Conservation (phyloP, 2,329 filamentous ascomycete genomes). For the Colletotrichum aenigma region DNA sequence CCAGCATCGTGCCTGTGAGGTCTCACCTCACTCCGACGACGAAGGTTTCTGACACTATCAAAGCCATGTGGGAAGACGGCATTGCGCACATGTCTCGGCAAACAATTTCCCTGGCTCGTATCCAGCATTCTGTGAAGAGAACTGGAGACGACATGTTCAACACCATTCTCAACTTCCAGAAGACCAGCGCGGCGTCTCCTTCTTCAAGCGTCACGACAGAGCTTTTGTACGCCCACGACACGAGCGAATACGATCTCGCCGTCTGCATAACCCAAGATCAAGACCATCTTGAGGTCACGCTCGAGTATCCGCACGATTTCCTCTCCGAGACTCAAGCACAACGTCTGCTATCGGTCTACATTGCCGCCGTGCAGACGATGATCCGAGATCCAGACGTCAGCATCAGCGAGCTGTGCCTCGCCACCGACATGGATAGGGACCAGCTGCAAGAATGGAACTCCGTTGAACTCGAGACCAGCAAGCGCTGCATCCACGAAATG, state of each 20-base stretch:
- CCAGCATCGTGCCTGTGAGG: slow-evolving; percentile 62
- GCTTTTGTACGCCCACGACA: not conserved
- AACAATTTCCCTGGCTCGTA: not conserved
- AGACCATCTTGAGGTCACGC: not conserved
- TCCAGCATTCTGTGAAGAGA: not conserved
- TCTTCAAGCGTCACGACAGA: not conserved
- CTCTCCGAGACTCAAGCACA: not conserved
- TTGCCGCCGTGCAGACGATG: not conserved
- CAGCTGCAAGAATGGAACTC: not conserved
- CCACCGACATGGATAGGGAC: not conserved
- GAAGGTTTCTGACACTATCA: not conserved
- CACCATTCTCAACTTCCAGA: slow-evolving; percentile 8
- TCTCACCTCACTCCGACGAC: slow-evolving; percentile 31
- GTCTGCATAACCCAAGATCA: not conserved
- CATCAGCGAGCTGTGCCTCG: not conserved
- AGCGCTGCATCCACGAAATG: slow-evolving; percentile 3
- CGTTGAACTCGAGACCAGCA: not conserved
- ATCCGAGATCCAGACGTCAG: not conserved
- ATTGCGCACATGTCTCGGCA: not conserved
- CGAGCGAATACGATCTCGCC: slow-evolving; percentile 3
- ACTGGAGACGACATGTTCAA: not conserved
- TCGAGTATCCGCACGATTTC: not conserved
- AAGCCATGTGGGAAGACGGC: not conserved
- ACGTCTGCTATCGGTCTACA: not conserved
- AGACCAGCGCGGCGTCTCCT: not conserved